A percentile compares a stretch with the other conserved stretches of the same genome.
phyloP scores from a whole-genome alignment of 768 basidiomycete genomes.

The Daedalea quercina region DNA sequence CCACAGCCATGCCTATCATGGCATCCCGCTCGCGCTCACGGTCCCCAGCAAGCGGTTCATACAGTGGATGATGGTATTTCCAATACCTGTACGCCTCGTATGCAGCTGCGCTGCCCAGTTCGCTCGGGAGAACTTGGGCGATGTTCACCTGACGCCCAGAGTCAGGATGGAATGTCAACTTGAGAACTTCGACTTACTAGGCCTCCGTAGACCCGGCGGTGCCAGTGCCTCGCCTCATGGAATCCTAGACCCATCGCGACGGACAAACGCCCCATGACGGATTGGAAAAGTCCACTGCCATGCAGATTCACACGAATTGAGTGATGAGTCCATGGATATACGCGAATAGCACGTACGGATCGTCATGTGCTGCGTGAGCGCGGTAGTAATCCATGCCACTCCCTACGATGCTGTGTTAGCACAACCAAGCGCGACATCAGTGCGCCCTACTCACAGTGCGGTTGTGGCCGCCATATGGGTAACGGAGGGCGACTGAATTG shows the following conservation, averaged over 20 bases:
- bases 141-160: constrained; percentile 39
- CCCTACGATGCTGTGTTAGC: constrained; percentile 33
- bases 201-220: constrained; percentile 59
- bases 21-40: constrained; percentile 58
- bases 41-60: constrained; percentile 51
- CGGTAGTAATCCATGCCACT: constrained; percentile 56
- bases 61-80: constrained; percentile 50
- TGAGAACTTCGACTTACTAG: constrained; percentile 30
- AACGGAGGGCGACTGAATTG: constrained; percentile 29
- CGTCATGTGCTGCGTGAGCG: constrained; percentile 50
- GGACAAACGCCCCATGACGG: constrained; percentile 26
- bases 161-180: not conserved
- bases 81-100: constrained; percentile 71
- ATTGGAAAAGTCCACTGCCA: constrained; percentile 29
- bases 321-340: not conserved
- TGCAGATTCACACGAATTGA: too few relatives aligned
- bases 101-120: constrained; percentile 72
- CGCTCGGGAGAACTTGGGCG: constrained; percentile 42
- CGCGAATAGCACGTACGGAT: constrained; percentile 40
- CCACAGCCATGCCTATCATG: constrained; percentile 60
- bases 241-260: constrained; percentile 38
- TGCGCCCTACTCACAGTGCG: constrained; percentile 40
- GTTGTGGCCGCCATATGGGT: constrained; percentile 37
- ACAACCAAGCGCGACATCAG: constrained; percentile 14
- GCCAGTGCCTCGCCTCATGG: constrained; percentile 59